Evolutionary conservation across 225 moss, liverwort and hornwort genomes (phyloP).

Genomic region (Anthoceros angustus): DNA sequence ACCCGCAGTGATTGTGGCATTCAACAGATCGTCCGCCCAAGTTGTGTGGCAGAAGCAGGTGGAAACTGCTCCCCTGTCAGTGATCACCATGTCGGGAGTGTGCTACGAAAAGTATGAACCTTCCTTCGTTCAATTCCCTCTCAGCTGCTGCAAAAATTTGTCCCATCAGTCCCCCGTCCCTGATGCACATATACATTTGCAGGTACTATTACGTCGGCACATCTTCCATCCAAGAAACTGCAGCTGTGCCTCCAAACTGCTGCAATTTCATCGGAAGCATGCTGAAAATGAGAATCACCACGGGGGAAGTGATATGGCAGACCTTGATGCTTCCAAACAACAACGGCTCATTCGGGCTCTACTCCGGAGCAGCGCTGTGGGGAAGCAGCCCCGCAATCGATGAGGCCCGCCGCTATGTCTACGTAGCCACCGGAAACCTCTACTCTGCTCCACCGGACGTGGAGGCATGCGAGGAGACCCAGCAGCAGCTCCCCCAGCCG

Average conservation of each 20-base stretch:
- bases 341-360: neutral
- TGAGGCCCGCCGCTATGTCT: neutral
- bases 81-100: constrained; percentile 10
- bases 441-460: constrained; percentile 10
- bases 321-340: constrained; percentile 11
- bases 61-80: constrained; percentile 6
- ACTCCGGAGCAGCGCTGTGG: constrained; percentile 11
- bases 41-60: constrained; percentile 10
- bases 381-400: constrained; percentile 16
- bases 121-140: neutral
- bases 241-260: neutral
- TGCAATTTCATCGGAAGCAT: constrained; percentile 10
- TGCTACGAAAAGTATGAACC: constrained; percentile 9
- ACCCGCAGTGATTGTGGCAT: constrained; percentile 6
- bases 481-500: neutral
- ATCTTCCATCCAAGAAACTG: constrained; percentile 5
- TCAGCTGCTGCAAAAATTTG: neutral
- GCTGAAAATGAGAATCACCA: constrained; percentile 4
- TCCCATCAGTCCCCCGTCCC: neutral
- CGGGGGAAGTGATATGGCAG: constrained; percentile 8
- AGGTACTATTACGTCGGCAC: constrained; percentile 11
- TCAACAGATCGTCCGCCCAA: constrained; percentile 8
- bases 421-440: constrained; percentile 12
- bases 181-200: neutral
- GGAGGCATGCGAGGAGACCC: constrained; percentile 1